A percentile compares a stretch with the other conserved stretches of the same genome.
These are phyloP conservation scores for Austroboletus sp. DNA, from an alignment of 1,284 basidiomycete genomes.

Conservation along the genomic window DNA sequence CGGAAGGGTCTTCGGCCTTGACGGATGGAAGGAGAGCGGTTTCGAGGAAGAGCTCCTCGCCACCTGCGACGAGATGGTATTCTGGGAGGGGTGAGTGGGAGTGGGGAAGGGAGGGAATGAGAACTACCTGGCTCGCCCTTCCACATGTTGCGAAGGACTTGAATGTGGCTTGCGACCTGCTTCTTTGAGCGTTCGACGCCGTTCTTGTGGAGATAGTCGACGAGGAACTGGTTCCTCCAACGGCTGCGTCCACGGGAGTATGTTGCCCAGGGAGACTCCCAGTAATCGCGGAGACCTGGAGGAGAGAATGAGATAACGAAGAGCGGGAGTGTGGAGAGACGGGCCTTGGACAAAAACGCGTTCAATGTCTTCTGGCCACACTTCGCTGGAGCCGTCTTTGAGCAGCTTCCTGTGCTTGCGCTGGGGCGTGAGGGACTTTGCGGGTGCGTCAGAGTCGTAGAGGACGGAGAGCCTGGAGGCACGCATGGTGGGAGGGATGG, in stretches of 20 bases:
- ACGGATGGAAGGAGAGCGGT: constrained; percentile 39
- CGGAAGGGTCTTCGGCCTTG: constrained; percentile 45
- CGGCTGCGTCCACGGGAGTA: constrained; percentile 68
- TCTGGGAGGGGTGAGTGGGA: constrained; percentile 37
- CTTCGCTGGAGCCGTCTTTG: constrained; percentile 73
- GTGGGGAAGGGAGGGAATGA: constrained; percentile 5
- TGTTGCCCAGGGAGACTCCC: constrained; percentile 70
- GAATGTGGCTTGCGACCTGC: constrained; percentile 77
- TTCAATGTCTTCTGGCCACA: constrained; percentile 73
- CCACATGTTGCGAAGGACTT: constrained; percentile 79
- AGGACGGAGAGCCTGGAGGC: constrained; percentile 18
- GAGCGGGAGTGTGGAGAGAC: constrained; percentile 5
- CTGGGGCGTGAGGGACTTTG: constrained; percentile 60
- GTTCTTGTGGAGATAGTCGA: constrained; percentile 62
- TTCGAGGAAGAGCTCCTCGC: constrained; percentile 61
- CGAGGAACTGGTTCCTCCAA: constrained; percentile 76
- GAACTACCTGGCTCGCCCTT: constrained; percentile 64
- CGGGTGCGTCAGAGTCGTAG: constrained; percentile 28
- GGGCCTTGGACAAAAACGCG: constrained; percentile 67
- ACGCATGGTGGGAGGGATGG: constrained; percentile 29
- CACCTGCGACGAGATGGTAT: constrained; percentile 61
- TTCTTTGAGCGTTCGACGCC: constrained; percentile 70
- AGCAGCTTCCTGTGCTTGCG: constrained; percentile 76
- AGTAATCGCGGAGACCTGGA: constrained; percentile 64
- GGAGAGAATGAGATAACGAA: constrained; percentile 1